Percentiles rank a stretch among this genome's conserved stretches.
phyloP scores from a whole-genome alignment of 2,329 filamentous ascomycete genomes.

The Verticillium dahliae region DNA sequence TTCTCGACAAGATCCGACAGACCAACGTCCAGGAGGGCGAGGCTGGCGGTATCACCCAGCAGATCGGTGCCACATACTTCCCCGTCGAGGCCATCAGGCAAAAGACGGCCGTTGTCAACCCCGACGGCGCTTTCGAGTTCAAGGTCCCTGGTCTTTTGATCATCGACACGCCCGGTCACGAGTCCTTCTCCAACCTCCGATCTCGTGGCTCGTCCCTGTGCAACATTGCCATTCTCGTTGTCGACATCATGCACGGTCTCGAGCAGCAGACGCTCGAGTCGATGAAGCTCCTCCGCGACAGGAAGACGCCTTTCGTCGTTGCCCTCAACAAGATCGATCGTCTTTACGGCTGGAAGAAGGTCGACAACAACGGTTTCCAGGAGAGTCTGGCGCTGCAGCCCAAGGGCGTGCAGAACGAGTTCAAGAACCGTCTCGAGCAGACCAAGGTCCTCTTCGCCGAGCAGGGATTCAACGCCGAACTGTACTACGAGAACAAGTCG shows the following conservation, averaged over 20 bases:
- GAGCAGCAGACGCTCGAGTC: constrained; percentile 97
- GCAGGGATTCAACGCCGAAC: constrained; percentile 95
- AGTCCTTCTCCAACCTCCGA: constrained; percentile 97
- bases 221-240: constrained; percentile 97
- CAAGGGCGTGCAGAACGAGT: constrained; percentile 91
- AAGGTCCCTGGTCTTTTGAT: constrained; percentile 95
- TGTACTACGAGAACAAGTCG: constrained; percentile 97
- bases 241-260: constrained; percentile 99
- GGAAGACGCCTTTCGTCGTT: constrained; percentile 96
- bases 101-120: constrained; percentile 92
- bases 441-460: constrained; percentile 93
- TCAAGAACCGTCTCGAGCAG: constrained; percentile 79
- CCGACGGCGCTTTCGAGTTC: constrained; percentile 85
- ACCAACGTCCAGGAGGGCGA: constrained; percentile 99
- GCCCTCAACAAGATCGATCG: constrained; percentile 99
- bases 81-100: constrained; percentile 86
- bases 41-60: constrained; percentile 98
- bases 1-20: constrained; percentile 96
- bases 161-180: constrained; percentile 98
- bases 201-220: constrained; percentile 96
- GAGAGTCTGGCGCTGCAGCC: constrained; percentile 86
- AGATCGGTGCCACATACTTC: constrained; percentile 99
- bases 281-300: constrained; percentile 86
- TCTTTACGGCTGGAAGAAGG: constrained; percentile 97
- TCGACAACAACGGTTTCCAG: constrained; percentile 97